Evolutionary conservation across 345 rosid genomes (phyloP), one percentile per base, ranked within the genome.

Genomic region (Eucalyptus cloeziana): DNA sequence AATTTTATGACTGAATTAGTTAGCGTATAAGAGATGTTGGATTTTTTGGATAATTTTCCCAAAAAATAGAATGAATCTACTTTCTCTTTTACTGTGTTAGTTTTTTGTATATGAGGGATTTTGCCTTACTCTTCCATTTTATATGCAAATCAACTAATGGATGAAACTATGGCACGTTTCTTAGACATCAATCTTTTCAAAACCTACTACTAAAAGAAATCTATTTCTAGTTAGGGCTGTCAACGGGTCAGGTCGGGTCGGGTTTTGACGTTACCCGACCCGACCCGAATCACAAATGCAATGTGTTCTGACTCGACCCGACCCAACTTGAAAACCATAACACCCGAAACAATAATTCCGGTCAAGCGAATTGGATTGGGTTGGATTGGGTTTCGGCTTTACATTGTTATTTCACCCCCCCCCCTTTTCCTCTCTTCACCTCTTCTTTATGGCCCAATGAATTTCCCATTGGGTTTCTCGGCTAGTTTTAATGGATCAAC

Each of bases 221-320:
- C 2, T 64, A 64, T 64, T 64, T 21, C 21, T 52, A 52, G 21
- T 21, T 52, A 52, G 10, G 25, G 58, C 1, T 52, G 0, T 52
- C 58, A 52, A 52, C 0, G 1, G 1, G 56, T 52, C 1, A 1
- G 24, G 56, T 4, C 0, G 8, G 2, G 25, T 52, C 2, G 0
- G 25, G 58, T 7, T 52, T 52, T 21, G 1, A 52, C 0, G 2
- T 52, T 8, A 21, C 58, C 58, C 5, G 8, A 52, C 25, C 1
- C 2, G 0, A 52, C 25, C 5, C 58, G 0, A 52, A 52, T 52
- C 58, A 52, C 58, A 52, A 52, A 52, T 52, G 58, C 0, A 52
- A 2, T 52, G 25, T 52, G 25, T 52, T 52, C 1, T 2, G 0
- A 52, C 58, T 9, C 24, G 0, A 17, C 58, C 58, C 2, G 10